Conservation (phyloP, 306 rosid genomes). For the Adenanthera pavonina region DNA sequence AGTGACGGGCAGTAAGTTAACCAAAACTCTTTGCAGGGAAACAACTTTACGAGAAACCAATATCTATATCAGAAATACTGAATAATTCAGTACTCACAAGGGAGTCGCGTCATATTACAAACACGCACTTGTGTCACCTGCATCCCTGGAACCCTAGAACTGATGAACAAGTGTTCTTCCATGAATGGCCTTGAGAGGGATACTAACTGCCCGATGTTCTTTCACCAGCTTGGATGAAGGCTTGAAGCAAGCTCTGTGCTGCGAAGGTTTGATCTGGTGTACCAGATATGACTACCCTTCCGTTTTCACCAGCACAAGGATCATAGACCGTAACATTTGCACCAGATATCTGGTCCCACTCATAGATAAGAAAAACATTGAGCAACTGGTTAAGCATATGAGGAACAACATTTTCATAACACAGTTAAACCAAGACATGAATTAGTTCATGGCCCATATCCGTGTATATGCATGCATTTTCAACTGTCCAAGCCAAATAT, state of each 20-base stretch:
- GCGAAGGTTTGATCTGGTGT: slow-evolving; percentile 71
- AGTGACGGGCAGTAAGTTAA: background rate
- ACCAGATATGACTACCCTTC: slow-evolving; percentile 69
- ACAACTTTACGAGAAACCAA: slow-evolving; percentile 11
- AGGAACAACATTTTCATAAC: background rate
- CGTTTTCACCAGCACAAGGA: slow-evolving; percentile 55
- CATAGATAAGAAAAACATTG: background rate
- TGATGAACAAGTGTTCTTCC: slow-evolving; percentile 5
- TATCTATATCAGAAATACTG: slow-evolving; percentile 31
- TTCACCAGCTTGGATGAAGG: slow-evolving; percentile 58
- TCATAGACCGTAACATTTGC: slow-evolving; percentile 63
- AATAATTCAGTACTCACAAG: slow-evolving; percentile 40
- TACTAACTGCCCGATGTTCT: slow-evolving; percentile 8
- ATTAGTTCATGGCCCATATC: background rate
- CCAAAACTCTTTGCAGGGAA: slow-evolving; percentile 22
- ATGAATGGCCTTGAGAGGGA: slow-evolving; percentile 22
- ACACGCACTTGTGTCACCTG: slow-evolving; percentile 40
- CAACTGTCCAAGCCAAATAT: background rate
- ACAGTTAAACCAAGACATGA: background rate
- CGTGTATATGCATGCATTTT: background rate
- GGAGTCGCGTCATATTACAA: slow-evolving; percentile 32
- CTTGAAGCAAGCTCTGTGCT: slow-evolving; percentile 76
- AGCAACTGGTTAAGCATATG: background rate
- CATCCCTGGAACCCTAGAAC: slow-evolving; percentile 8
- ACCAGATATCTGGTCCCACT: slow-evolving; percentile 70